These are phyloP conservation scores for Lentithecium fluviatile DNA, from an alignment of 495 filamentous ascomycete genomes.

Conservation along the genomic window DNA sequence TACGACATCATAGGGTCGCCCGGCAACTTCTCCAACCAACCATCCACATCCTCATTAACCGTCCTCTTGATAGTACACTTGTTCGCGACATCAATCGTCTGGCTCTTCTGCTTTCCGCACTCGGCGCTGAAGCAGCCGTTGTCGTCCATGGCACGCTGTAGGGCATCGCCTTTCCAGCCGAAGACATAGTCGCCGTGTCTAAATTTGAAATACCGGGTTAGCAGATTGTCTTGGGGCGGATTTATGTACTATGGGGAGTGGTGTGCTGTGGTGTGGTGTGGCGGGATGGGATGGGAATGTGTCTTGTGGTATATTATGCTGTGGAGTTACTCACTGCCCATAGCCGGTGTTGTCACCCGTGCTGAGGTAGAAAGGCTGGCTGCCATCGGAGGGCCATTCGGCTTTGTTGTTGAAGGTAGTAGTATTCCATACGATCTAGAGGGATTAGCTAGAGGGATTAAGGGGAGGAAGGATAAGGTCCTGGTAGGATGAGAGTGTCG, in stretches of 20 bases:
- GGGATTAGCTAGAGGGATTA: background rate
- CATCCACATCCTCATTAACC: background rate
- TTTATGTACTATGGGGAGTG: too few species aligned
- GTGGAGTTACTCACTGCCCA: too few species aligned
- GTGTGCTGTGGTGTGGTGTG: too few species aligned
- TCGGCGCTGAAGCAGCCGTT: background rate
- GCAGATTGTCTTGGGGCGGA: too few species aligned
- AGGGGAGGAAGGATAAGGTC: background rate
- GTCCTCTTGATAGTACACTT: background rate
- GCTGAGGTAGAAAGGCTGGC: slow-evolving; percentile 29
- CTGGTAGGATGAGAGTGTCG: too few species aligned
- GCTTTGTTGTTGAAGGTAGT: slow-evolving; percentile 32
- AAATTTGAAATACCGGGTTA: too few species aligned
- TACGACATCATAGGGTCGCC: background rate
- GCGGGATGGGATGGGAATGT: too few species aligned
- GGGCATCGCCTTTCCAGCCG: background rate
- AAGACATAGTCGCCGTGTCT: slow-evolving; percentile 16
- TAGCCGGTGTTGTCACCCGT: slow-evolving; percentile 31
- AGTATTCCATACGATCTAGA: slow-evolving; percentile 32
- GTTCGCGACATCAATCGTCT: background rate
- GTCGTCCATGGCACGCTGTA: background rate
- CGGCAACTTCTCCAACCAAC: background rate
- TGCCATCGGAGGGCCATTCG: slow-evolving; percentile 32
- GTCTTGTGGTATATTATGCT: too few species aligned
- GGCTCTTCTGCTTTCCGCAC: background rate